These are phyloP conservation scores for Arachis monticola DNA, from an alignment of 331 rosid species.

Conservation along the genomic window DNA sequence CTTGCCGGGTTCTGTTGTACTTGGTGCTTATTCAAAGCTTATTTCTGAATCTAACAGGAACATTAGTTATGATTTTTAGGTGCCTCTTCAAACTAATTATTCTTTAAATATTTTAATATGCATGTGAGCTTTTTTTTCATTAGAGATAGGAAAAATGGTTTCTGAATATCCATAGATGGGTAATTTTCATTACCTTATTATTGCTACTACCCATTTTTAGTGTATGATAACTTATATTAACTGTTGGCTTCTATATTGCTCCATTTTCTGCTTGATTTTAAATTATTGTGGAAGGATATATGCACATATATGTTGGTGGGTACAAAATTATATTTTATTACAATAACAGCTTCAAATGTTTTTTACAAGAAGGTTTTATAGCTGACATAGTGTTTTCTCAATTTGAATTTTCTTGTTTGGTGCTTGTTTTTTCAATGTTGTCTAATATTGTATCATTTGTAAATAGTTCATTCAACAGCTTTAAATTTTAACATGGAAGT, in stretches of 20 bases:
- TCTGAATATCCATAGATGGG: slow-evolving; percentile 74
- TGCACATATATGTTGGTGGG: neutral
- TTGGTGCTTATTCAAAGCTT: slow-evolving; percentile 12
- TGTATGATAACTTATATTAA: too few species aligned
- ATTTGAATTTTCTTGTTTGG: too few species aligned
- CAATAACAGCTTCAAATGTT: neutral
- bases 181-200: slow-evolving; percentile 27
- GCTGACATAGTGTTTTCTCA: too few species aligned
- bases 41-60: neutral
- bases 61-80: neutral
- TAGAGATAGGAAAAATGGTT: slow-evolving; percentile 81
- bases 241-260: neutral
- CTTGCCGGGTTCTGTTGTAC: too few species aligned
- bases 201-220: slow-evolving; percentile 13
- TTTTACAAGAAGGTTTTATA: neutral
- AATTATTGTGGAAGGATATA: slow-evolving; percentile 7
- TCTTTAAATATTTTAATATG: slow-evolving; percentile 42
- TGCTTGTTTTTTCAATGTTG: too few species aligned
- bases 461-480: too few species aligned
- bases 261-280: neutral
- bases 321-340: neutral
- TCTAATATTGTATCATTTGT: too few species aligned
- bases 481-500: neutral
- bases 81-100: slow-evolving; percentile 26
- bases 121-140: slow-evolving; percentile 86